Evolutionary conservation across 441 rosid genomes (phyloP).

Genomic region (Manihot esculenta): DNA sequence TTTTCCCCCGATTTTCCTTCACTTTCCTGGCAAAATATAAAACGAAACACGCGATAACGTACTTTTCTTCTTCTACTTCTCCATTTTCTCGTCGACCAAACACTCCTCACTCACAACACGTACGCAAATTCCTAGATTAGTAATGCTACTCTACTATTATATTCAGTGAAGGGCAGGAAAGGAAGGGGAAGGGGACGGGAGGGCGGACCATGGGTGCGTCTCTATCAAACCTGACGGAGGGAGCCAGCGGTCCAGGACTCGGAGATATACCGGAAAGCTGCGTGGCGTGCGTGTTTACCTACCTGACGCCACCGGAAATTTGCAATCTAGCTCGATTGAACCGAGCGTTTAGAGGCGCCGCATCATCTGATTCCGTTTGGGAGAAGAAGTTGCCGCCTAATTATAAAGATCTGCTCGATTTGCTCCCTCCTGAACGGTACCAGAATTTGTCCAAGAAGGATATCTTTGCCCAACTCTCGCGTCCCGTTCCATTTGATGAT

Average conservation of each 20-base stretch:
- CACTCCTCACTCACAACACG: neutral
- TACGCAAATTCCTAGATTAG: neutral
- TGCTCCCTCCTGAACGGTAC: constrained; percentile 42
- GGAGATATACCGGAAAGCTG: constrained; percentile 84
- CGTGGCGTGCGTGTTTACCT: constrained; percentile 61
- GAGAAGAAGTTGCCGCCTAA: constrained; percentile 63
- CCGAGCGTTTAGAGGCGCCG: constrained; percentile 65
- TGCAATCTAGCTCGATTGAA: constrained; percentile 65
- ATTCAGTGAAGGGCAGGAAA: neutral
- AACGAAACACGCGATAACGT: neutral
- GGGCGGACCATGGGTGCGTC: constrained; percentile 64
- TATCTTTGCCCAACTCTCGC: constrained; percentile 58
- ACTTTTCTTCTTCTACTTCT: neutral
- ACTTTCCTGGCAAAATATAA: neutral
- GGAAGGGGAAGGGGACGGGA: neutral
- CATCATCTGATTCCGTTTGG: constrained; percentile 83
- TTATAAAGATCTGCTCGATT: constrained; percentile 44
- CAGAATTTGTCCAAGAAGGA: constrained; percentile 54
- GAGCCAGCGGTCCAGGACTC: constrained; percentile 54
- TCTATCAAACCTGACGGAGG: constrained; percentile 63
- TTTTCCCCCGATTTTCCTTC: neutral
- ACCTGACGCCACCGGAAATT: constrained; percentile 72
- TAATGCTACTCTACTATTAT: too few species aligned
- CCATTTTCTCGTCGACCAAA: neutral
- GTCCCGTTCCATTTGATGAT: constrained; percentile 59